These are phyloP conservation scores for Xenoacremonium recifei DNA, from an alignment of 2,329 filamentous ascomycete genomes.

Conservation along the genomic window DNA sequence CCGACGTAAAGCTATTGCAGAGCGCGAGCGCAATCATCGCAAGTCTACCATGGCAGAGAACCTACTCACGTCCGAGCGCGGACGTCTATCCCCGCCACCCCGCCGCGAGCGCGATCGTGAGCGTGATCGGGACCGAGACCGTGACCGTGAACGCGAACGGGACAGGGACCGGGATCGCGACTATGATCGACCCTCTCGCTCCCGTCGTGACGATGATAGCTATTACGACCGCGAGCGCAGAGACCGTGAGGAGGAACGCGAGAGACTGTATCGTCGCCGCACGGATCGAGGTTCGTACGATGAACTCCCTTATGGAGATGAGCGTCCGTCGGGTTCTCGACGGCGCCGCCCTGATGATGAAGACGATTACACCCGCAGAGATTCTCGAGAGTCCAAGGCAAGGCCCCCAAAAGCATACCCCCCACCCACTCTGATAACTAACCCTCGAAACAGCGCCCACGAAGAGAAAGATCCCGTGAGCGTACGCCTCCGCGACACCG, in stretches of 20 bases:
- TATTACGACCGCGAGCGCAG: slow-evolving; percentile 84
- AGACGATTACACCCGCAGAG: slow-evolving; percentile 62
- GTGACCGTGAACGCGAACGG: slow-evolving; percentile 41
- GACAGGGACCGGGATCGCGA: slow-evolving; percentile 44
- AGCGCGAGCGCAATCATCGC: slow-evolving; percentile 90
- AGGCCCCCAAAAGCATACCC: slow-evolving; percentile 7
- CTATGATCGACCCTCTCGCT: slow-evolving; percentile 49
- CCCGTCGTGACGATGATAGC: slow-evolving; percentile 61
- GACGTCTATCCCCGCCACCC: slow-evolving; percentile 41
- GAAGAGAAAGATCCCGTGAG: slow-evolving; percentile 59
- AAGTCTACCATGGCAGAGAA: slow-evolving; percentile 71
- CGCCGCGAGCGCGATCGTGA: slow-evolving; percentile 43
- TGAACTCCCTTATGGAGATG: slow-evolving; percentile 87
- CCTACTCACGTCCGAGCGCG: slow-evolving; percentile 52
- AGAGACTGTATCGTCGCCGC: slow-evolving; percentile 82
- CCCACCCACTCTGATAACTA: slow-evolving; percentile 24
- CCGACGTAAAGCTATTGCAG: slow-evolving; percentile 86
- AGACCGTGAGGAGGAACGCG: slow-evolving; percentile 86
- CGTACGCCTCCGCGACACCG: slow-evolving; percentile 60
- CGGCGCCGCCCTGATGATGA: slow-evolving; percentile 79
- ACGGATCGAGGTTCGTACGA: slow-evolving; percentile 74
- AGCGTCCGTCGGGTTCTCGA: slow-evolving; percentile 63
- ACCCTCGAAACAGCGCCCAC: slow-evolving; percentile 47
- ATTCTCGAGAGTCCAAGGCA: slow-evolving; percentile 69
- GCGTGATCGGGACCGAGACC: slow-evolving; percentile 41